Evolutionary conservation across 768 basidiomycete species (phyloP).

Genomic region (Boletus fagicola): DNA sequence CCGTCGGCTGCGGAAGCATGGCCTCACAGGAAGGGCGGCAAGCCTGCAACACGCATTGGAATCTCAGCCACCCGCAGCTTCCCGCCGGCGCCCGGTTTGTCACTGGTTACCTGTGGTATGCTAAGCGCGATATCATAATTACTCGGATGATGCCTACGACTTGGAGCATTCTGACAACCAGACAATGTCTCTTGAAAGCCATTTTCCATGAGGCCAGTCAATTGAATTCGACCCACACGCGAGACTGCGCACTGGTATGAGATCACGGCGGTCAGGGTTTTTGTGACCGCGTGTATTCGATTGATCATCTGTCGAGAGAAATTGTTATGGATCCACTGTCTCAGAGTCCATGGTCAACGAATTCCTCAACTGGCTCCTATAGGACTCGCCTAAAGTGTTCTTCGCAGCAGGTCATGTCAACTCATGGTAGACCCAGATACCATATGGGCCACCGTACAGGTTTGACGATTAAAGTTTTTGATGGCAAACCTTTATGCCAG

Average conservation of each 20-base stretch:
- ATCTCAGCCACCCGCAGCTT: neutral
- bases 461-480: neutral
- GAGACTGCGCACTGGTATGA: neutral
- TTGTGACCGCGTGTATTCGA: neutral
- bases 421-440: conserved; percentile 59
- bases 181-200: neutral
- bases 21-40: neutral
- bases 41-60: neutral
- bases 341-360: too few species aligned
- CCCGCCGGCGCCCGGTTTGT: neutral
- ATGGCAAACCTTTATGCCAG: neutral
- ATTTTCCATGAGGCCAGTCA: neutral
- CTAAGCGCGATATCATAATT: too few species aligned
- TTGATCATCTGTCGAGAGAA: neutral
- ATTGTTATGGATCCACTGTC: neutral
- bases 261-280: neutral
- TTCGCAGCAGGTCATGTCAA: conserved; percentile 37
- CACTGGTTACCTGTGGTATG: neutral
- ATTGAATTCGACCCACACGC: neutral
- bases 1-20: neutral
- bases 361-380: neutral
- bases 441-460: conserved; percentile 41
- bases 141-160: too few species aligned
- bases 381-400: neutral
- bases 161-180: neutral